These are phyloP conservation scores for Aspergillus felis DNA, from an alignment of 2,329 filamentous ascomycete species.

Conservation along the genomic window DNA sequence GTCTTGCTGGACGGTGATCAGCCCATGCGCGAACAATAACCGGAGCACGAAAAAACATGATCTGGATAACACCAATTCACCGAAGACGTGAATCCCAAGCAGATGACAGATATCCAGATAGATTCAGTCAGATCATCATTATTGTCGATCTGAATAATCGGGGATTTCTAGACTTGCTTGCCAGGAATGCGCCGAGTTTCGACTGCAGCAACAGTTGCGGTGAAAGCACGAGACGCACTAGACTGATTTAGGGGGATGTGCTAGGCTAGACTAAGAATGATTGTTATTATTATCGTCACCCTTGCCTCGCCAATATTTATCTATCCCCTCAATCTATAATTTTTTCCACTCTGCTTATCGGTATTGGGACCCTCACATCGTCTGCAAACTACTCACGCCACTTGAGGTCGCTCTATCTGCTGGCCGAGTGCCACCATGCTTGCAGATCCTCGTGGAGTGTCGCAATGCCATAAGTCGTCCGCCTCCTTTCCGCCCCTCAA, in stretches of 20 bases:
- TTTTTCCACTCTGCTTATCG: background rate
- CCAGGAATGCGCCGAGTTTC: background rate
- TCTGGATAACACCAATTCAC: background rate
- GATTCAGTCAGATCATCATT: background rate
- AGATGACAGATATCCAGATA: background rate
- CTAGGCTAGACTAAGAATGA: background rate
- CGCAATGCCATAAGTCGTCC: conserved; percentile 48
- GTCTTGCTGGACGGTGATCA: background rate
- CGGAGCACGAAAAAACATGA: background rate
- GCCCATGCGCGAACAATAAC: background rate
- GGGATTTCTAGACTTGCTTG: background rate
- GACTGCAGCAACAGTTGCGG: background rate
- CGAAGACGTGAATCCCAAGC: background rate
- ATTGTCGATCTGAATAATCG: background rate
- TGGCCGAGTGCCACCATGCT: conserved; percentile 35
- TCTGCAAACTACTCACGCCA: conserved; percentile 5
- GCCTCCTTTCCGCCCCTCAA: conserved; percentile 26
- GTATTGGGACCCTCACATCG: background rate
- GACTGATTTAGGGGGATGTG: background rate
- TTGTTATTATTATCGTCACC: background rate
- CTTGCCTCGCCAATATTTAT: conserved; percentile 3
- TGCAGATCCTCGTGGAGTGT: conserved; percentile 20
- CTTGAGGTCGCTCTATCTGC: conserved; percentile 10
- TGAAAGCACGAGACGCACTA: background rate
- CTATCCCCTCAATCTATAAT: background rate